phyloP scores from a whole-genome alignment of 2,329 filamentous ascomycete species.

The Fusarium paranaense region DNA sequence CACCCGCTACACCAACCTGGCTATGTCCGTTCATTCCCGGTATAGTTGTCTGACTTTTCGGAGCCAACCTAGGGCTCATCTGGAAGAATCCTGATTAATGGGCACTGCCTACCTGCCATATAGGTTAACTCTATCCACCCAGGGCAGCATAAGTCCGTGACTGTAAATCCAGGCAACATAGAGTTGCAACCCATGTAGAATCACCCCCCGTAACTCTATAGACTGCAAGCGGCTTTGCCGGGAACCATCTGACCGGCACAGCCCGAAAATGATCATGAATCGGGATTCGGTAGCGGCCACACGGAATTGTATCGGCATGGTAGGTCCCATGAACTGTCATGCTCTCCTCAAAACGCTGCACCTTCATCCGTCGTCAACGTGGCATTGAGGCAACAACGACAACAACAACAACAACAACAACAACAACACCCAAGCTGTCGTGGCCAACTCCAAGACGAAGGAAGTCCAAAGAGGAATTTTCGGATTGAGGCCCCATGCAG shows the following conservation, averaged over 20 bases:
- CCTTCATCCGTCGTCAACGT: background rate
- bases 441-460: background rate
- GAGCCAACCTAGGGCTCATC: background rate
- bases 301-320: background rate
- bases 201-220: background rate
- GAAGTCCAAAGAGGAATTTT: background rate
- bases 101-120: background rate
- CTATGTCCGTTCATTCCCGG: background rate
- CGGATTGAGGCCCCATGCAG: conserved; percentile 3
- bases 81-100: background rate
- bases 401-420: background rate
- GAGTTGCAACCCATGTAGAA: background rate
- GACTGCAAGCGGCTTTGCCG: background rate
- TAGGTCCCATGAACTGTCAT: background rate
- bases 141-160: background rate
- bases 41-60: background rate
- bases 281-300: background rate
- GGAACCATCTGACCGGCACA: background rate
- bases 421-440: background rate
- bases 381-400: background rate
- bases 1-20: background rate
- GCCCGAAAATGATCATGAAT: background rate
- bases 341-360: conserved; percentile 5
- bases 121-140: background rate
- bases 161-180: background rate